Evolutionary conservation across 768 basidiomycete species (phyloP).

Genomic region (Psilocybe tampanensis): DNA sequence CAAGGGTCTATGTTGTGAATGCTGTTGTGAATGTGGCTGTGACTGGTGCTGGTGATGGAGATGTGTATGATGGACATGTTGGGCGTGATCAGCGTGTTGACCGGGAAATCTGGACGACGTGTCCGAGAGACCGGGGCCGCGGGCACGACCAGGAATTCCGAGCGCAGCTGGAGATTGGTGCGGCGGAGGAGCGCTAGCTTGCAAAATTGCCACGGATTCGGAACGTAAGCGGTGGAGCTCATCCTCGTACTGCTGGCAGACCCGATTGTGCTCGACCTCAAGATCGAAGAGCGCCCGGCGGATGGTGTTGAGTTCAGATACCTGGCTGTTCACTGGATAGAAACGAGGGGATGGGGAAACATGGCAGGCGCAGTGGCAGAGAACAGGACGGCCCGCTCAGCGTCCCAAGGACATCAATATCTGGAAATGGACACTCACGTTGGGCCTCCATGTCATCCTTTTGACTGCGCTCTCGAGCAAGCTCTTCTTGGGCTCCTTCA

Average conservation of each 20-base stretch:
- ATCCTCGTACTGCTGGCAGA: conserved; percentile 76
- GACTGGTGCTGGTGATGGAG: neutral
- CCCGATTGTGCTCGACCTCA: conserved; percentile 74
- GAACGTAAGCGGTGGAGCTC: conserved; percentile 65
- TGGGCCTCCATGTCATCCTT: conserved; percentile 82
- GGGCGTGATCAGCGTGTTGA: neutral
- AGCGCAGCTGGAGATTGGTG: conserved; percentile 3
- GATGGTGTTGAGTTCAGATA: conserved; percentile 79
- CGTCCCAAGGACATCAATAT: neutral
- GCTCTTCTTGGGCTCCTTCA: conserved; percentile 66
- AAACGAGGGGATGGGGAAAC: neutral
- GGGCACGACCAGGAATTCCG: conserved; percentile 13
- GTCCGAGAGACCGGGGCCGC: conserved; percentile 12
- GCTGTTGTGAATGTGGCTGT: conserved; percentile 20
- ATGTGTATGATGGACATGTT: neutral
- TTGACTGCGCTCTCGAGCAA: conserved; percentile 61
- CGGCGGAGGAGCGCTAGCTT: conserved; percentile 7
- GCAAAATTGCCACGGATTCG: conserved; percentile 42
- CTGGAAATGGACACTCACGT: conserved; percentile 47
- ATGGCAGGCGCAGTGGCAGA: too few relatives aligned
- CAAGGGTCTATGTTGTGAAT: conserved; percentile 10
- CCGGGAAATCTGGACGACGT: conserved; percentile 11
- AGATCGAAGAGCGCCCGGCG: conserved; percentile 82
- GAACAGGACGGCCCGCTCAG: neutral
- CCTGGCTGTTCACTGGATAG: conserved; percentile 62